phyloP scores from a whole-genome alignment of 208 protist species.

The Leishmania braziliensis region DNA sequence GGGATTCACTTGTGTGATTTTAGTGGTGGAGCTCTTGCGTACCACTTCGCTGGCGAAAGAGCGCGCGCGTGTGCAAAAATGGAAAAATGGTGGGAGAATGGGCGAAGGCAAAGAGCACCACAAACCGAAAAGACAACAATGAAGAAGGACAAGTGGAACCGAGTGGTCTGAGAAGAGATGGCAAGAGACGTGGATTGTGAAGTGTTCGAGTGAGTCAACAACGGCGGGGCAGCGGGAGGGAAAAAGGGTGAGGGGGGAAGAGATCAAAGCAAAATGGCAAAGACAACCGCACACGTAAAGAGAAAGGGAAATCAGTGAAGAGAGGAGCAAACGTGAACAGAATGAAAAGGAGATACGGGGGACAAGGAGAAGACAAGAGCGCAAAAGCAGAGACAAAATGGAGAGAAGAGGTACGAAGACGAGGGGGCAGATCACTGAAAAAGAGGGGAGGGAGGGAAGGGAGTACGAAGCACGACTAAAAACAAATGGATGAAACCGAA shows the following conservation, averaged over 20 bases:
- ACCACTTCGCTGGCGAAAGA: not conserved
- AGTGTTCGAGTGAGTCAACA: not conserved
- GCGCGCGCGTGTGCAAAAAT: conserved; percentile 7
- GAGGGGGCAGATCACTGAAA: not conserved
- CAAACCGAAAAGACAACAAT: not conserved
- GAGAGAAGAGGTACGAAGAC: not conserved
- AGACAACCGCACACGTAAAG: not conserved
- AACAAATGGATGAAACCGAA: conserved; percentile 4
- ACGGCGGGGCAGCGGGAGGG: not conserved
- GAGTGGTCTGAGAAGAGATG: not conserved
- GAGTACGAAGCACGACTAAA: not conserved
- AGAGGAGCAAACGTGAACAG: not conserved
- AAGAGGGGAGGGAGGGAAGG: not conserved
- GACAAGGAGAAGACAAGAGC: not conserved
- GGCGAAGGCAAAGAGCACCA: not conserved
- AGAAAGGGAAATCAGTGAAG: not conserved
- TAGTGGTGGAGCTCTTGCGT: not conserved
- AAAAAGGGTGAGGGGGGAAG: not conserved
- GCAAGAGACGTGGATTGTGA: not conserved
- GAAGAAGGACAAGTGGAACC: not conserved
- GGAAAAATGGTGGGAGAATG: not conserved
- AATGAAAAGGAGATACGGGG: not conserved
- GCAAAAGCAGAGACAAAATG: not conserved
- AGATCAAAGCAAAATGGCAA: not conserved
- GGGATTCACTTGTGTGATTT: not conserved